Base-by-base conservation (phyloP, 371 early-diverging fungal genomes). In the Mucor velutinosus region DNA sequence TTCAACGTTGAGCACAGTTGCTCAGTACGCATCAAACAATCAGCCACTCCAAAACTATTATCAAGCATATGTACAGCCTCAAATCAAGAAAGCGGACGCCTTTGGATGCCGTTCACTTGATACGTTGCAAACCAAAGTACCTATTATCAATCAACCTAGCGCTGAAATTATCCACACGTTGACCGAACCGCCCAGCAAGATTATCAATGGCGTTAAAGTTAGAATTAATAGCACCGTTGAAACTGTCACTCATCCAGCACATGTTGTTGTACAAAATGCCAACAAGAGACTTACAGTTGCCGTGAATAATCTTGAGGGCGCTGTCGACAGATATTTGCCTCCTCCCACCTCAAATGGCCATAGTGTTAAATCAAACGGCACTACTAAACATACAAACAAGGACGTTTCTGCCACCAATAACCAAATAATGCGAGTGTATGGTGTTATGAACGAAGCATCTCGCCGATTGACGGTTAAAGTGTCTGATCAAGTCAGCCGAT, bases 61-160 rank as follows among this genome's bases (percentile, higher is more conserved):
- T 61, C 76, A 76, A 55, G 73, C 68, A 15, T 85, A 83, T 21
- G 75, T 90, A 60, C 87, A 88, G 67, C 82, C 84, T 37, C 89
- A 88, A 32, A 71, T 91, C 25, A 79, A 80, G 57, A 83, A 75
- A 19, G 87, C 88, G 8, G 92, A 93, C 69, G 76, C 82, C 11
- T 76, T 90, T 23, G 92, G 90, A 32, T 83, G 85, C 58, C 82
- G 84, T 35, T 90, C 92, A 7, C 81, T 93, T n/a, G 90, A 92
- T 71, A 64, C 85, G n/a, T 65, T 93, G 51, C 89, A 92, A 69
- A 76, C 70, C 14, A 82, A 78, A 23, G 85, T 89, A 78, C 93
- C 93, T 23, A 85, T 90, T 39, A 84, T 92, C 47, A 82, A 72
- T 41, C 79, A 88, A 70, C 86, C 89, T 37, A 86, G 89, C 7